Evolutionary conservation across 148 eudicot genomes (phyloP).

Genomic region (Polygonum maritimum): DNA sequence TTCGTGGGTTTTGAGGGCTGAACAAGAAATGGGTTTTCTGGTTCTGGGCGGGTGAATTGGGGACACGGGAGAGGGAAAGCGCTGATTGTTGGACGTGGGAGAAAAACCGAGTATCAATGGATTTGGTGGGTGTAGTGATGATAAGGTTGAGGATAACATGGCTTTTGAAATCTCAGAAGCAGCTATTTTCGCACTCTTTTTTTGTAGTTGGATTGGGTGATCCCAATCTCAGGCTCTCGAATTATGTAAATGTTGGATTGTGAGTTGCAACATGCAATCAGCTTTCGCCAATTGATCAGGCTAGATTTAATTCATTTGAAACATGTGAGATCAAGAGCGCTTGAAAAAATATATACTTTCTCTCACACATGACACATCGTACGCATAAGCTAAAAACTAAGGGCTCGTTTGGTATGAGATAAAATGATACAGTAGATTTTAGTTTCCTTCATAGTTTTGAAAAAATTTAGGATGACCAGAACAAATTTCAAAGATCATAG

Average conservation of each 20-base stretch:
- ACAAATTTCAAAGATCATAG: too few relatives aligned
- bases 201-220: neutral
- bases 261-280: neutral
- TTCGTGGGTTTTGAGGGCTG: constrained; percentile 15
- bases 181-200: neutral
- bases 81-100: constrained; percentile 15
- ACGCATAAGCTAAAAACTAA: too few relatives aligned
- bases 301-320: too few relatives aligned
- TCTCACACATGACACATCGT: too few relatives aligned
- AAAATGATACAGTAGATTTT: too few relatives aligned
- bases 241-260: neutral
- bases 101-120: neutral
- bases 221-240: neutral
- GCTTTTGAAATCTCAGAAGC: constrained; percentile 8
- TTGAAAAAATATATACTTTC: too few relatives aligned
- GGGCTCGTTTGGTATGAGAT: too few relatives aligned
- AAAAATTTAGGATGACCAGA: too few relatives aligned
- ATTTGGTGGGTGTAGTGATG: neutral
- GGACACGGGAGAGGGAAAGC: constrained; percentile 6
- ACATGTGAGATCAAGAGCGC: too few relatives aligned
- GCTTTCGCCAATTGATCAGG: neutral
- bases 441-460: too few relatives aligned
- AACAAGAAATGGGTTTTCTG: constrained; percentile 13
- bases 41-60: constrained; percentile 13
- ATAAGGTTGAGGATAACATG: constrained; percentile 1